Conservation (phyloP, 208 protist genomes). For the Naegleria lovaniensis region DNA sequence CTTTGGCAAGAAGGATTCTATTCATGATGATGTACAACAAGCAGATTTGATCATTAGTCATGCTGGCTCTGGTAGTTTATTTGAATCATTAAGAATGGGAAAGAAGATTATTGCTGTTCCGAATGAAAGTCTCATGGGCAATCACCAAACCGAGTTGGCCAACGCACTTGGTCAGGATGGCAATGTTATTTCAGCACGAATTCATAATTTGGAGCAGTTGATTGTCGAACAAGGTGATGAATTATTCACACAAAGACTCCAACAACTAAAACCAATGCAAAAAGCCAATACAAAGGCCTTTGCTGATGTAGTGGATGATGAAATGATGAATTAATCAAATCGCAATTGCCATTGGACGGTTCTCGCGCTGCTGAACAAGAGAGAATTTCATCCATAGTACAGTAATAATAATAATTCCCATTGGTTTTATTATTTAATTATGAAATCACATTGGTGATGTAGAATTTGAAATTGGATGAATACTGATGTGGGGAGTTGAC, state of each 20-base stretch:
- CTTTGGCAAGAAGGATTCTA: background rate
- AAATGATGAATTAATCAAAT: background rate
- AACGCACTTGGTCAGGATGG: background rate
- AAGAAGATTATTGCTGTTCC: constrained; percentile 16
- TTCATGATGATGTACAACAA: background rate
- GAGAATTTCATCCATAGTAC: too few species aligned
- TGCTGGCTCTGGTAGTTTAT: background rate
- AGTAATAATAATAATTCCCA: too few species aligned
- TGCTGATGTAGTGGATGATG: background rate
- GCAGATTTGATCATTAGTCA: constrained; percentile 1
- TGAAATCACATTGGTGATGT: too few species aligned
- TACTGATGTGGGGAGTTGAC: too few species aligned
- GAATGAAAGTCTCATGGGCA: constrained; percentile 1
- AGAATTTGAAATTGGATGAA: too few species aligned
- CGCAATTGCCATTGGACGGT: too few species aligned
- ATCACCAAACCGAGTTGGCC: constrained; percentile 21
- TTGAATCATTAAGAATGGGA: background rate
- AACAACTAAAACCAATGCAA: background rate
- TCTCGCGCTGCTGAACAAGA: too few species aligned
- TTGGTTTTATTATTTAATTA: too few species aligned
- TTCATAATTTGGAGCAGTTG: background rate
- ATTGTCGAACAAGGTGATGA: background rate
- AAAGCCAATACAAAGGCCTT: background rate
- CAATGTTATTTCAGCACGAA: background rate
- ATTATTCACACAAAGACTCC: background rate